These are phyloP conservation scores for Ophiostoma sp. DNA, from an alignment of 2,329 filamentous ascomycete genomes.

Conservation along the genomic window DNA sequence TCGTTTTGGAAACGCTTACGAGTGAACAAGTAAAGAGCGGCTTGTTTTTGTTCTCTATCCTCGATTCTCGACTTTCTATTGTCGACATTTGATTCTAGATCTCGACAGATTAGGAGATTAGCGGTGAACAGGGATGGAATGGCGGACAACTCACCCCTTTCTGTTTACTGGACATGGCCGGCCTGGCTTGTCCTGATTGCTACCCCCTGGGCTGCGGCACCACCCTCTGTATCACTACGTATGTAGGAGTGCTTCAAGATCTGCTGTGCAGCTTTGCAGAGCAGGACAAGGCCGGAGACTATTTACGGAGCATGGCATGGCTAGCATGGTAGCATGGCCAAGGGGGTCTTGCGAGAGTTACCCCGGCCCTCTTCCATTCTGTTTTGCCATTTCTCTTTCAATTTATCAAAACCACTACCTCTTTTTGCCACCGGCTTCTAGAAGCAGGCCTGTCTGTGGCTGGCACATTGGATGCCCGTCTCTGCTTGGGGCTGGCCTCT, in stretches of 20 bases:
- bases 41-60: background rate
- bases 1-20: conserved; percentile 31
- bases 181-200: background rate
- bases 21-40: conserved; percentile 26
- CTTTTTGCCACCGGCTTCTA: background rate
- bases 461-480: background rate
- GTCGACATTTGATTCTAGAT: background rate
- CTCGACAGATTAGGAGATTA: background rate
- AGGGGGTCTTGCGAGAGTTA: background rate
- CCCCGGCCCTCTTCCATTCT: background rate
- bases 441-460: conserved; percentile 7
- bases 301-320: background rate
- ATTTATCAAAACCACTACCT: background rate
- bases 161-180: background rate
- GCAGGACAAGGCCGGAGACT: background rate
- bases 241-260: conserved; percentile 13
- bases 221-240: background rate
- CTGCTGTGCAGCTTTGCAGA: background rate
- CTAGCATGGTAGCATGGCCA: background rate
- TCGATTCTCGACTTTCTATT: background rate
- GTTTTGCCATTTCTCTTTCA: background rate
- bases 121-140: conserved; percentile 9
- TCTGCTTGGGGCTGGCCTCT: background rate
- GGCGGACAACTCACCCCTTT: background rate
- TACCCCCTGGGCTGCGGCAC: conserved; percentile 3